Conservation (phyloP, 345 rosid genomes). For the Toxicodendron radicans region DNA sequence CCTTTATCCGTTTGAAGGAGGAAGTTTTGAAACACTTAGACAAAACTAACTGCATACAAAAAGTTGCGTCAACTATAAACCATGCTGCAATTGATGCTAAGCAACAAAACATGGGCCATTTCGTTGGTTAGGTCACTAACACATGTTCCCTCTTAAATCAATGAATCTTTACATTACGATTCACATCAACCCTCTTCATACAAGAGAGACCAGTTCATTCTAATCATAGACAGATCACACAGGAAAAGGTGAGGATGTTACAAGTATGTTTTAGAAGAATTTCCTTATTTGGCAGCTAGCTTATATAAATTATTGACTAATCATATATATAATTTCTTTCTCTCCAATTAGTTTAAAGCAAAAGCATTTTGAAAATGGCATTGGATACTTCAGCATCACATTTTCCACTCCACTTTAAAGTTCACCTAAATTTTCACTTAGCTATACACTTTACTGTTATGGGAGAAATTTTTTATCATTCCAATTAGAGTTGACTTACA, state of each 20-base stretch:
- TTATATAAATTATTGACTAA: slow-evolving; percentile 1
- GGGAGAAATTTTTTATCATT: slow-evolving; percentile 6
- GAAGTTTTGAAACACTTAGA: background rate
- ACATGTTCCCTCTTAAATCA: slow-evolving; percentile 1
- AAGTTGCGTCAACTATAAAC: slow-evolving; percentile 12
- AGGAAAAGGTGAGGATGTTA: slow-evolving; percentile 13
- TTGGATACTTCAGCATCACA: slow-evolving; percentile 19
- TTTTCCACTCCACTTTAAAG: background rate
- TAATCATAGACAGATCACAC: slow-evolving; percentile 18
- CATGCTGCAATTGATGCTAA: slow-evolving; percentile 6
- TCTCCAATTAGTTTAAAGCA: background rate
- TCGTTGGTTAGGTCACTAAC: background rate
- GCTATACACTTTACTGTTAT: background rate
- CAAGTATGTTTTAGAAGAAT: slow-evolving; percentile 7
- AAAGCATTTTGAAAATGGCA: background rate
- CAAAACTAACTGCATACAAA: background rate
- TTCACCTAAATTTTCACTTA: slow-evolving; percentile 11
- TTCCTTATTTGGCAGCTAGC: background rate
- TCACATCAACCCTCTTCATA: slow-evolving; percentile 13
- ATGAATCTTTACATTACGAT: slow-evolving; percentile 13
- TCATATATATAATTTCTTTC: background rate
- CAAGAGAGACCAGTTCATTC: background rate
- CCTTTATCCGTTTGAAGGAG: background rate
- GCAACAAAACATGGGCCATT: background rate
- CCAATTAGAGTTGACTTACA: background rate